Percentiles rank a stretch among this genome's conserved stretches.
These are phyloP conservation scores for Fagus sylvatica DNA, from an alignment of 306 rosid species.

Conservation along the genomic window DNA sequence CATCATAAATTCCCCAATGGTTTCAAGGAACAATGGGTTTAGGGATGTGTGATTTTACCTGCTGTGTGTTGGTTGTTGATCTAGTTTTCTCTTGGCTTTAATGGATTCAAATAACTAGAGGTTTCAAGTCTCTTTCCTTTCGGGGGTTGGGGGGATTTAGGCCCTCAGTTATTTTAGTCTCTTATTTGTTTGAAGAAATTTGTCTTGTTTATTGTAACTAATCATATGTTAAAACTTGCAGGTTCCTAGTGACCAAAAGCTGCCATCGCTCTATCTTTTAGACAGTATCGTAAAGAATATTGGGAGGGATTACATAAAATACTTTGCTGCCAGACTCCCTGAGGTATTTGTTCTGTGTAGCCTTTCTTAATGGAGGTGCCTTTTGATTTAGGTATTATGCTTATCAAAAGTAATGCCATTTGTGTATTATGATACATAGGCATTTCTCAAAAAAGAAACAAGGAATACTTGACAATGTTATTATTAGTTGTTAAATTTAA, in stretches of 20 bases:
- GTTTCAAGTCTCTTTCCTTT: neutral
- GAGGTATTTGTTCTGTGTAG: constrained; percentile 58
- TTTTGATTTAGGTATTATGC: constrained; percentile 12
- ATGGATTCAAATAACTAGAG: neutral
- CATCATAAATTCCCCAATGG: neutral
- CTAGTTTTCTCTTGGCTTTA: neutral
- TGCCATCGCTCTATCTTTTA: constrained; percentile 88
- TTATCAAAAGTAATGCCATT: neutral
- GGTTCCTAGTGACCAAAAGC: constrained; percentile 90
- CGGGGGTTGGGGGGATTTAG: neutral
- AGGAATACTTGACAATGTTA: constrained; percentile 13
- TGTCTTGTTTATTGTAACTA: constrained; percentile 12
- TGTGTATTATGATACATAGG: neutral
- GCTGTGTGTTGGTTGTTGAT: no score
- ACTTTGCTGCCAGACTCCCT: constrained; percentile 74
- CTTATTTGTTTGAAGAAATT: constrained; percentile 14
- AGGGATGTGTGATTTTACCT: no score
- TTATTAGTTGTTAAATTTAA: constrained; percentile 18
- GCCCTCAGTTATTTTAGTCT: neutral
- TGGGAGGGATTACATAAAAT: constrained; percentile 87
- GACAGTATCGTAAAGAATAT: constrained; percentile 97
- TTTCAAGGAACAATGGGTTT: no score
- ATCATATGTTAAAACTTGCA: constrained; percentile 46
- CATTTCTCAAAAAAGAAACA: neutral
- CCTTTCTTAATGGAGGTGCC: constrained; percentile 7